Percentiles rank a stretch among this genome's conserved stretches.
Evolutionary conservation across 306 rosid genomes (phyloP).

Genomic region (Prunus mira): DNA sequence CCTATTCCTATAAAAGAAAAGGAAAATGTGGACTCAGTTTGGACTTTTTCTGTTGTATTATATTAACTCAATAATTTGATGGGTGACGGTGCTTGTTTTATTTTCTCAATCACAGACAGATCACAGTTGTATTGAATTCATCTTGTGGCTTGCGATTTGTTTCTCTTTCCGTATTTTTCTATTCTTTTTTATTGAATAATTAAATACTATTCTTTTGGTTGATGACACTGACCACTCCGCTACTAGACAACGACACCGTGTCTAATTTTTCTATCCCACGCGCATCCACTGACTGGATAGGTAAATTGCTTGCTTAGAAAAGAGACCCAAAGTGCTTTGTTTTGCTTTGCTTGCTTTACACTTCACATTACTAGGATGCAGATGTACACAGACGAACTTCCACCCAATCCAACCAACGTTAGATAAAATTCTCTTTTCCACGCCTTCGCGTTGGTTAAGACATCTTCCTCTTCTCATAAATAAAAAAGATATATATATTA

Average conservation of each 20-base stretch:
- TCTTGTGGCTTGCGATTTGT: not conserved
- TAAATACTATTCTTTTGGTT: slow-evolving; percentile 29
- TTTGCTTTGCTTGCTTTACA: not conserved
- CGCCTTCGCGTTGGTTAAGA: not conserved
- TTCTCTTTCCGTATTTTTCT: not conserved
- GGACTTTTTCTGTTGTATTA: not conserved
- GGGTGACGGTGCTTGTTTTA: not conserved
- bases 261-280: slow-evolving; percentile 10
- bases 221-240: slow-evolving; percentile 42
- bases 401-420: not conserved
- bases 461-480: not conserved
- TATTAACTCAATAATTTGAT: not conserved
- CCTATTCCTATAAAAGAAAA: no score
- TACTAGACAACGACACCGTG: slow-evolving; percentile 42
- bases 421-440: not conserved
- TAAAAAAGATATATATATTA: no score
- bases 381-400: not conserved
- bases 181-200: not conserved
- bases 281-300: not conserved
- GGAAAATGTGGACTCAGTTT: not conserved
- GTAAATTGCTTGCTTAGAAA: not conserved
- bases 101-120: not conserved
- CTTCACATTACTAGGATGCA: not conserved
- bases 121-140: slow-evolving; percentile 1
- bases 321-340: not conserved